phyloP scores from a whole-genome alignment of 148 eudicot genomes.

The Nepenthes mirabilis region DNA sequence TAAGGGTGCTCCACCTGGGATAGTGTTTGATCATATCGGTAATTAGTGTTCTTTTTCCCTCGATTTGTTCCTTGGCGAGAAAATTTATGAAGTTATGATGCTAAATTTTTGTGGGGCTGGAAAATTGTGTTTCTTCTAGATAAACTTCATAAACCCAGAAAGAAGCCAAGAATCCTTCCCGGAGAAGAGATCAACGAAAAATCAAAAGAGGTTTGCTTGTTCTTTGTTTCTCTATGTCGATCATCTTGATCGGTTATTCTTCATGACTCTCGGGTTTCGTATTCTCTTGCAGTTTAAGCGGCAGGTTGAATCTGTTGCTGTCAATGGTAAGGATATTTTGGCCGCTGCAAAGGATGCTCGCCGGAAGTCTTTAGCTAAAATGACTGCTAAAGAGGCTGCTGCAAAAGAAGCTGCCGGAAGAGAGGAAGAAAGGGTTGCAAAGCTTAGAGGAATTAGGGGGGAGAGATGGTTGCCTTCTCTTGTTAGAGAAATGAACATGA shows the following conservation, averaged over 20 bases:
- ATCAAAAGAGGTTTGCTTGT: constrained; percentile 53
- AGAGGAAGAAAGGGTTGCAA: constrained; percentile 74
- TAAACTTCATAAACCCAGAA: constrained; percentile 50
- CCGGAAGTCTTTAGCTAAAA: constrained; percentile 42
- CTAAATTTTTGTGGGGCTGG: not conserved
- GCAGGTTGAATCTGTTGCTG: constrained; percentile 43
- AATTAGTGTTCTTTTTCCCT: not conserved
- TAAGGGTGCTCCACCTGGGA: constrained; percentile 66
- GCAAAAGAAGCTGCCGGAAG: constrained; percentile 57
- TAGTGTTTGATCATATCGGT: constrained; percentile 72
- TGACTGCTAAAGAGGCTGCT: constrained; percentile 57
- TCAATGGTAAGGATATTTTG: constrained; percentile 60
- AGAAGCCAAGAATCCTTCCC: constrained; percentile 66
- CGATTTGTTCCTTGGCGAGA: not conserved
- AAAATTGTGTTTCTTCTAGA: constrained; percentile 23
- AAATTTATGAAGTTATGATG: not conserved
- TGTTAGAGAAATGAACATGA: constrained; percentile 44
- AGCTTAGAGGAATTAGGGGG: constrained; percentile 51
- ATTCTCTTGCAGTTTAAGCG: constrained; percentile 41
- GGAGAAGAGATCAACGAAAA: constrained; percentile 60
- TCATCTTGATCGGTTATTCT: not conserved
- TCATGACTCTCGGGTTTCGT: not conserved
- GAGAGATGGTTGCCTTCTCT: constrained; percentile 85
- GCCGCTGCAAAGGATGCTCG: constrained; percentile 34
- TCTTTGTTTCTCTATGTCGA: not conserved